Evolutionary conservation across 495 filamentous ascomycete genomes (phyloP).

Genomic region (Daldinia decipiens): DNA sequence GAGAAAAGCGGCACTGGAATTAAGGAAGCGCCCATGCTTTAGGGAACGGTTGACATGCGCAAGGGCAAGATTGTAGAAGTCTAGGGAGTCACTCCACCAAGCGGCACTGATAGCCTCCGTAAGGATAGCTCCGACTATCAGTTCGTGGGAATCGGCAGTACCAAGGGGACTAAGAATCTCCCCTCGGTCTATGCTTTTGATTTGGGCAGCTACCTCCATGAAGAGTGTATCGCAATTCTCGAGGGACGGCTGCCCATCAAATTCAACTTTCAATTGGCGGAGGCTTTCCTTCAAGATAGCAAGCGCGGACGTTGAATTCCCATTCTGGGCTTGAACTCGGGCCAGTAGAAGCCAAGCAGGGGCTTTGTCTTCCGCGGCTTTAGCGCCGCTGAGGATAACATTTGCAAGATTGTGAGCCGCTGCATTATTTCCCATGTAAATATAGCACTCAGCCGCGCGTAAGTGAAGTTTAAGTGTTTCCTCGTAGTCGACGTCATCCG

Average conservation of each 20-base stretch:
- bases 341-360: constrained; percentile 81
- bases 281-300: constrained; percentile 73
- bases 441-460: constrained; percentile 81
- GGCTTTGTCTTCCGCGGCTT: constrained; percentile 76
- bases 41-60: constrained; percentile 77
- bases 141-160: constrained; percentile 63
- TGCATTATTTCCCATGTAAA: constrained; percentile 74
- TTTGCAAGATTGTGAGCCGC: constrained; percentile 72
- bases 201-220: constrained; percentile 63
- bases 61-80: constrained; percentile 80
- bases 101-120: constrained; percentile 81
- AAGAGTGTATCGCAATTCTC: constrained; percentile 81
- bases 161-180: constrained; percentile 62
- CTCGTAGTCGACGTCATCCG: constrained; percentile 81
- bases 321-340: constrained; percentile 75
- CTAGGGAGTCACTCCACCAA: constrained; percentile 80
- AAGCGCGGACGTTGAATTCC: constrained; percentile 75
- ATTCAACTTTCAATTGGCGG: constrained; percentile 69
- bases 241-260: constrained; percentile 72
- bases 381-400: constrained; percentile 71
- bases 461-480: constrained; percentile 81
- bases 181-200: constrained; percentile 69
- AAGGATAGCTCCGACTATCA: constrained; percentile 77
- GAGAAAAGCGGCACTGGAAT: constrained; percentile 79
- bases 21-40: constrained; percentile 70